A percentile compares a stretch with the other conserved stretches of the same genome.
These are phyloP conservation scores for Pouteria glomerata DNA, from an alignment of 148 eudicot genomes.

Conservation along the genomic window DNA sequence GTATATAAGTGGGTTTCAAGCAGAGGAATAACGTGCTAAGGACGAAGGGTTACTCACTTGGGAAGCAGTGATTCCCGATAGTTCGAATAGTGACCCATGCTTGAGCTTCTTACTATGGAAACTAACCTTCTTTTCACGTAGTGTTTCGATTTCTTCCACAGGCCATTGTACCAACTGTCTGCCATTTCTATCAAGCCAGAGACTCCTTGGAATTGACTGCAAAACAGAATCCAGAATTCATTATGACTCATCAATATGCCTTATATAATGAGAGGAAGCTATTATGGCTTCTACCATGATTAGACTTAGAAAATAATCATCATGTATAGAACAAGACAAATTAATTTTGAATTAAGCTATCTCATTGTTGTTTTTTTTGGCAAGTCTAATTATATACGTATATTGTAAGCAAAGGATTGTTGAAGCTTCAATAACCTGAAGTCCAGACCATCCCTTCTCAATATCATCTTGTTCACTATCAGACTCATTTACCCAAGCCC, in stretches of 20 bases:
- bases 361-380: too few species aligned
- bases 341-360: too few species aligned
- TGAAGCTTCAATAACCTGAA: conserved; percentile 15
- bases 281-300: neutral
- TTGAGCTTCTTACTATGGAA: too few species aligned
- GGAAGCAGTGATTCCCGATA: too few species aligned
- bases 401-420: too few species aligned
- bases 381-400: neutral
- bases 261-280: neutral
- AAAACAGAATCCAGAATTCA: neutral
- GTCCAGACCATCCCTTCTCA: conserved; percentile 28
- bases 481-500: conserved; percentile 26
- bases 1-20: too few species aligned
- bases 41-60: too few species aligned
- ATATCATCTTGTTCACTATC: conserved; percentile 15
- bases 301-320: too few species aligned
- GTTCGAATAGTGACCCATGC: too few species aligned
- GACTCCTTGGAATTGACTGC: conserved; percentile 19
- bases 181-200: conserved; percentile 13
- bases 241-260: neutral
- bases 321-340: too few species aligned
- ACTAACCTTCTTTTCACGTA: neutral
- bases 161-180: conserved; percentile 25
- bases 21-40: too few species aligned
- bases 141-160: conserved; percentile 16